Base-by-base conservation (phyloP, 2,329 filamentous ascomycete species). In the Monosporascus sp. region DNA sequence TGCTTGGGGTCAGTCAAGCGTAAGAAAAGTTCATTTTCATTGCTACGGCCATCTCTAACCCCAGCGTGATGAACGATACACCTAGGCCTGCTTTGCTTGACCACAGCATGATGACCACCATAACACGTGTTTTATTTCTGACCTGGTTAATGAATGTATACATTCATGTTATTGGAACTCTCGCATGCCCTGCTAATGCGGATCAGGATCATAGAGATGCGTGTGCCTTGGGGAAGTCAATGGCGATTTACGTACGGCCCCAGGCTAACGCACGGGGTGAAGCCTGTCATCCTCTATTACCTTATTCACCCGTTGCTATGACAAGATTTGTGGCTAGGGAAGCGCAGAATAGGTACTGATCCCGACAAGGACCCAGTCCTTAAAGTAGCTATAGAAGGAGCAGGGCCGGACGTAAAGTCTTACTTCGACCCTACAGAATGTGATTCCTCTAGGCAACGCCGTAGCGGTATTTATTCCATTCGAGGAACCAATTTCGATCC, bases 401-500 rank as follows among this genome's bases (percentile, higher is more conserved):
- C 38, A 8, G 19, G 38, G 38, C 38, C 38, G 7, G 19, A 41
- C 19, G 9, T 35, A 5, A 35, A 9, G 31, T 35, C 31, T 35
- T 14, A 31, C 31, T 14, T 35, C 31, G 31, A 35, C 9, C 9
- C 11, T n/a, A 5, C 11, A 2, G 31, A 14, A 35, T 20, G 16
- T 3, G 2, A 16, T 8, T 46, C 20, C 16, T n/a, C 22, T 27
- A 46, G 17, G 24, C 43, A 7, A 22, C n/a, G 22, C 50, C 41
- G 22, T 52, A 52, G 7, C 11, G 1, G 20, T 52, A 48, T 26
- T 41, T 43, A 37, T 27, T 52, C 27, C 31, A 48, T 24, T 48
- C 43, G 14, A 52, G 11, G 27, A 24, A 52, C 43, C 43, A 52
- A 24, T 52, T 52, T 19, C 43, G 43, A 31, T 52, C 50, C 44